Conservation (phyloP, 2,329 filamentous ascomycete genomes). For the Lachnellula willkommii region DNA sequence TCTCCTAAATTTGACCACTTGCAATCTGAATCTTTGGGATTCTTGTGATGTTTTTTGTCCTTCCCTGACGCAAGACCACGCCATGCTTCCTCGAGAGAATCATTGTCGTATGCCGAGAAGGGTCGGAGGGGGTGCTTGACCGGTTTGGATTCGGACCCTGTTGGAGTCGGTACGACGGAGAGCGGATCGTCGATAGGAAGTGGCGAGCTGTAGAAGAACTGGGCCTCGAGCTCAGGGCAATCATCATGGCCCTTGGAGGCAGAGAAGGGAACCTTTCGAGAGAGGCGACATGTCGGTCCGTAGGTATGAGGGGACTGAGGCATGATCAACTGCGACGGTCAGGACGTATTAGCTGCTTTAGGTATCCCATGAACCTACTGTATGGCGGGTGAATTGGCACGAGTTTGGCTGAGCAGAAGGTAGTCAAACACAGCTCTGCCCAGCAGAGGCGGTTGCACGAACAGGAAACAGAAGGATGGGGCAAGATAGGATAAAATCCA, state of each 20-base stretch:
- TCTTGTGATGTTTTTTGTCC: slow-evolving; percentile 44
- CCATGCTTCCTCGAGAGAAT: slow-evolving; percentile 75
- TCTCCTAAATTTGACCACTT: neutral
- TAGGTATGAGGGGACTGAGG: slow-evolving; percentile 28
- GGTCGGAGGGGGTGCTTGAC: slow-evolving; percentile 63
- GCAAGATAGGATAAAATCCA: neutral
- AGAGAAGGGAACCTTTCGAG: slow-evolving; percentile 16
- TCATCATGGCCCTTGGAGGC: slow-evolving; percentile 32
- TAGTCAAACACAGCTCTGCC: slow-evolving; percentile 7
- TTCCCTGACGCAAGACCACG: slow-evolving; percentile 49
- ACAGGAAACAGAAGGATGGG: slow-evolving; percentile 3
- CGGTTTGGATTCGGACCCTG: slow-evolving; percentile 45
- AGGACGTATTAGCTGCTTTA: neutral
- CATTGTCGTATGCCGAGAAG: slow-evolving; percentile 74
- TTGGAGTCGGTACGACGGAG: slow-evolving; percentile 55
- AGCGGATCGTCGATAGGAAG: slow-evolving; percentile 84
- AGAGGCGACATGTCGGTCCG: slow-evolving; percentile 28
- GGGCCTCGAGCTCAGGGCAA: slow-evolving; percentile 57
- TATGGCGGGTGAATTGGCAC: neutral
- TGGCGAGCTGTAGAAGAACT: slow-evolving; percentile 81
- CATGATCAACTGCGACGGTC: slow-evolving; percentile 22
- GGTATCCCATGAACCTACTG: neutral
- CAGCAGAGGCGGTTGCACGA: slow-evolving; percentile 11
- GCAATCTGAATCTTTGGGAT: slow-evolving; percentile 23
- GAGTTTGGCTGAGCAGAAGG: slow-evolving; percentile 2